These are phyloP conservation scores for Roridomyces roridus DNA, from an alignment of 768 basidiomycete genomes.

Conservation along the genomic window DNA sequence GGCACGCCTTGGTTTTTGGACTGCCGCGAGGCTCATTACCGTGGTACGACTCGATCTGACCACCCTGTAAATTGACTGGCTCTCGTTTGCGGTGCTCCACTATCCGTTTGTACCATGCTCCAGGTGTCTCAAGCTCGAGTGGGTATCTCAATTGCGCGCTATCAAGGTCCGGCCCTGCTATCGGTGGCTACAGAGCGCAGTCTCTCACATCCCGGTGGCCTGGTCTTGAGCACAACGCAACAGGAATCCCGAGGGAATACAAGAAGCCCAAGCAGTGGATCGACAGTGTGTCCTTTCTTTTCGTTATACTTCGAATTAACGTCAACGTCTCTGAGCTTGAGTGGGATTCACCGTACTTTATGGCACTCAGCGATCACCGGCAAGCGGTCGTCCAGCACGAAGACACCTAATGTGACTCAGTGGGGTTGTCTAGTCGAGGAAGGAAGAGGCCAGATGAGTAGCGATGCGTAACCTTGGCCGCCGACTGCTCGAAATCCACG, in stretches of 20 bases:
- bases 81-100: background rate
- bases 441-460: background rate
- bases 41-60: too few relatives aligned
- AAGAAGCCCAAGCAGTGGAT: slow-evolving; percentile 11
- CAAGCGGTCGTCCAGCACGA: background rate
- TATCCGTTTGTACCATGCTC: background rate
- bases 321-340: slow-evolving; percentile 14
- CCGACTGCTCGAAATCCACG: too few relatives aligned
- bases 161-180: too few relatives aligned
- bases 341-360: background rate
- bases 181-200: background rate
- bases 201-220: too few relatives aligned
- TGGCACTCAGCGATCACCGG: slow-evolving; percentile 10
- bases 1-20: too few relatives aligned
- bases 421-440: background rate
- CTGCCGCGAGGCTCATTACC: background rate
- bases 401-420: background rate
- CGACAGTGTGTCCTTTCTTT: slow-evolving; percentile 15
- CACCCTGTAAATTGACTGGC: too few relatives aligned
- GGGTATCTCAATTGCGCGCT: too few relatives aligned
- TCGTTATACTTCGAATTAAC: slow-evolving; percentile 10
- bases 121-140: background rate
- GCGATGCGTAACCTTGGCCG: background rate
- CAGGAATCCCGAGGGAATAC: background rate
- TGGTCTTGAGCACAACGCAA: too few relatives aligned